Conservation (phyloP, 805 yeast species). For the Wickerhamomyces sydowiorum region DNA sequence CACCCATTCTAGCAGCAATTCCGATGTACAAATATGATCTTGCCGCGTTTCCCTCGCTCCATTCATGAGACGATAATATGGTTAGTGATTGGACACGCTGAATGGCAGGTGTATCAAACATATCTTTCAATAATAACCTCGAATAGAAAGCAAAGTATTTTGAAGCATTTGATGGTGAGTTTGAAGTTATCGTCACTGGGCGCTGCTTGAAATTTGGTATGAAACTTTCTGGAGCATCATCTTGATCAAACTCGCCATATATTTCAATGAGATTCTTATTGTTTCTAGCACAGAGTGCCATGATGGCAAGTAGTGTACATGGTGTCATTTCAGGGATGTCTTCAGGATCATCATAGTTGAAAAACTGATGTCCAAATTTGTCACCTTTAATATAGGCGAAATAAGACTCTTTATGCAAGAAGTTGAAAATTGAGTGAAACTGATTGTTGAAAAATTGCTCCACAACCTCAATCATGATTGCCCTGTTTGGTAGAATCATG, state of each 20-base stretch:
- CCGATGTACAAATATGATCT: slow-evolving; percentile 34
- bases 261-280: slow-evolving; percentile 24
- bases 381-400: slow-evolving; percentile 6
- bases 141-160: slow-evolving; percentile 37
- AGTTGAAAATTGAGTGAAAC: slow-evolving; percentile 7
- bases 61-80: slow-evolving; percentile 33
- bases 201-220: slow-evolving; percentile 15
- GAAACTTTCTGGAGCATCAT: slow-evolving; percentile 22
- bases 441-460: slow-evolving; percentile 7
- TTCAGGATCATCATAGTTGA: slow-evolving; percentile 12
- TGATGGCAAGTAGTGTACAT: slow-evolving; percentile 25
- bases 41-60: slow-evolving; percentile 34
- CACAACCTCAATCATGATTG: slow-evolving; percentile 1
- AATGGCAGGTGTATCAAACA: slow-evolving; percentile 33
- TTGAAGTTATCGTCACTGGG: not conserved
- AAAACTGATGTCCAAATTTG: slow-evolving; percentile 7
- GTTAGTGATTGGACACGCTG: slow-evolving; percentile 33
- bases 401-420: slow-evolving; percentile 7
- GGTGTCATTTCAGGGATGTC: slow-evolving; percentile 10
- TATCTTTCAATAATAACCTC: slow-evolving; percentile 24
- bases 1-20: slow-evolving; percentile 35
- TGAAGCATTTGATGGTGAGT: slow-evolving; percentile 27
- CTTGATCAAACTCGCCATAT: slow-evolving; percentile 29
- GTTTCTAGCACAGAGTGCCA: slow-evolving; percentile 31
- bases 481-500: slow-evolving; percentile 7